Evolutionary conservation across 2,329 filamentous ascomycete species (phyloP), one percentile per base, ranked within the genome.

Genomic region (Amauroascus niger): DNA sequence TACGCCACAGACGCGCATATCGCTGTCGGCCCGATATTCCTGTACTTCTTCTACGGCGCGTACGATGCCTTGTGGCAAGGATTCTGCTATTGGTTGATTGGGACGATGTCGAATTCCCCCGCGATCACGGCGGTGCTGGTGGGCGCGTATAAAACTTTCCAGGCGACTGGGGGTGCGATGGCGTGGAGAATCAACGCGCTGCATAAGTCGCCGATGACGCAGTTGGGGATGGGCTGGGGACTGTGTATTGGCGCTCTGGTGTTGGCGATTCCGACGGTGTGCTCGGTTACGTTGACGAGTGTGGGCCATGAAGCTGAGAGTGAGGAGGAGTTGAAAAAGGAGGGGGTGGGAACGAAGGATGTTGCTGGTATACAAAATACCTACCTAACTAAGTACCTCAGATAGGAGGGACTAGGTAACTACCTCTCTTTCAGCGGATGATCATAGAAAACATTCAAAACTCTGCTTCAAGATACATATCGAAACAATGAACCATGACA

Each of bases 41-140:
- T 86, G 13, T 86, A 85, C 71, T 81, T 86, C 64, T 84, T 84
- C 68, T 86, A 85, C 63, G 83, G 83, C 39, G 76, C 80, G 57
- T 84, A 81, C 62, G 83, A 86, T 64, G 80, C 82, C 1, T 73
- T 81, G 16, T 86, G 81, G 81, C 82, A 86, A 65, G 79, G 78
- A 1, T 77, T 72, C 58, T 79, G 80, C 49, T 84, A 84, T 71
- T 84, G 81, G 81, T 62, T 75, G n/a, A 72, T 76, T 52, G 73
- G 74, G 9, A 70, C 74, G 1, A 66, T 68, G 55, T 73, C 69
- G 20, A 74, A 76, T 61, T 71, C 65, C 14, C 64, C 72, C 0
- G 67, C 64, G 0, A 61, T 68, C 8, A 67, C 71, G 0, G 74
- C 74, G 14, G 65, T 75, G 11, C 63, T 76, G 22, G 74, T 76